A percentile compares a stretch with the other conserved stretches of the same genome.
These are phyloP conservation scores for Austroboletus eburneus DNA, from an alignment of 768 basidiomycete species.

Conservation along the genomic window DNA sequence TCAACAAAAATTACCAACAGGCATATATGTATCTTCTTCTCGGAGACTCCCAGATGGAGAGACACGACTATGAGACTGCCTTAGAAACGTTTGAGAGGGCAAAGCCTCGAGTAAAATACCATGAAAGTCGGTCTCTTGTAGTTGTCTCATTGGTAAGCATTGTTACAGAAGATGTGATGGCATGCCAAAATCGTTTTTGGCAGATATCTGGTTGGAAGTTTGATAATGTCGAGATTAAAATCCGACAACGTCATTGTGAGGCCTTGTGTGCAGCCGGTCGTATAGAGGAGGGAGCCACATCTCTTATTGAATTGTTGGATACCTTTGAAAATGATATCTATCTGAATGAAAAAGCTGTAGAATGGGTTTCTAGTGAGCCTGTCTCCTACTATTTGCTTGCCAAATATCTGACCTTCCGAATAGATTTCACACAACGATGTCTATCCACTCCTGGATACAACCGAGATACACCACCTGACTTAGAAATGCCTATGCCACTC, in stretches of 20 bases:
- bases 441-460: not conserved
- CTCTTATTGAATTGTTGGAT: not conserved
- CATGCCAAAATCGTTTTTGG: not conserved
- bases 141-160: not conserved
- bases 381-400: not conserved
- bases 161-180: not conserved
- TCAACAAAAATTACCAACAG: not conserved
- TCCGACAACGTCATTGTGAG: not conserved
- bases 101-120: not conserved
- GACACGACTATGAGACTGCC: not conserved
- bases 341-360: not conserved
- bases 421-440: constrained; percentile 1
- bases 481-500: too few species aligned
- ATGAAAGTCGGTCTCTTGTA: not conserved
- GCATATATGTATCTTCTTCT: not conserved
- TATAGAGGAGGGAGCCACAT: not conserved
- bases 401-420: not conserved
- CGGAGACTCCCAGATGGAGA: not conserved
- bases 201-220: constrained; percentile 8
- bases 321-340: not conserved
- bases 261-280: not conserved
- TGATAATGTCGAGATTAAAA: not conserved
- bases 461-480: too few species aligned
- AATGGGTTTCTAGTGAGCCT: not conserved
- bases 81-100: not conserved